Evolutionary conservation across 2,329 filamentous ascomycete genomes (phyloP).

Genomic region (Spiromastix sp.): DNA sequence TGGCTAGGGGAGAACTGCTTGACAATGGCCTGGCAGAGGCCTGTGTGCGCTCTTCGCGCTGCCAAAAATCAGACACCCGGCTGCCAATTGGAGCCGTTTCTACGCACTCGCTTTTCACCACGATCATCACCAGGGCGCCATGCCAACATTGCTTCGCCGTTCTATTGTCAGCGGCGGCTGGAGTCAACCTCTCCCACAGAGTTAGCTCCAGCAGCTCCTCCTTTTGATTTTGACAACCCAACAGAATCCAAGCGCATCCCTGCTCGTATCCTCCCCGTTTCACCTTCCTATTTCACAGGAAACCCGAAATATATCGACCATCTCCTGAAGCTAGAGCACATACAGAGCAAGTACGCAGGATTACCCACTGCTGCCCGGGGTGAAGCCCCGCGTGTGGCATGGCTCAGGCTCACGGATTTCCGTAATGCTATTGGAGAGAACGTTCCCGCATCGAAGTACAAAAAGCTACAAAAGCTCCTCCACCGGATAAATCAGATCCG

Average conservation of each 20-base stretch:
- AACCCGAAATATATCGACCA: slow-evolving; percentile 79
- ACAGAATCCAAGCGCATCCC: slow-evolving; percentile 33
- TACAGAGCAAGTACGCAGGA: slow-evolving; percentile 60
- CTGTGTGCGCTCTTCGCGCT: slow-evolving; percentile 25
- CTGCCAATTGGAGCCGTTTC: slow-evolving; percentile 29
- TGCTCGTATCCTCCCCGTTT: slow-evolving; percentile 69
- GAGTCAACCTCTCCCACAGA: slow-evolving; percentile 11
- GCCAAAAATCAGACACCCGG: slow-evolving; percentile 23
- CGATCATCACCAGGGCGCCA: slow-evolving; percentile 11
- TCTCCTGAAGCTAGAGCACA: slow-evolving; percentile 59
- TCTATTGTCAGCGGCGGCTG: slow-evolving; percentile 10
- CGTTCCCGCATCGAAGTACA: slow-evolving; percentile 68
- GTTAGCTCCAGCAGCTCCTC: slow-evolving; percentile 18
- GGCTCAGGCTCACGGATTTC: slow-evolving; percentile 71
- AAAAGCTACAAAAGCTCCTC: slow-evolving; percentile 62
- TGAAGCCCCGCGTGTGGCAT: slow-evolving; percentile 64
- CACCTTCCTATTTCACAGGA: slow-evolving; percentile 90
- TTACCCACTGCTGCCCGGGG: slow-evolving; percentile 58
- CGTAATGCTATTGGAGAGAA: slow-evolving; percentile 59
- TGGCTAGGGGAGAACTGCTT: too few relatives aligned
- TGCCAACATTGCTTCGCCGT: slow-evolving; percentile 5
- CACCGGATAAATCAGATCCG: slow-evolving; percentile 79
- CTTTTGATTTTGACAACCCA: slow-evolving; percentile 23
- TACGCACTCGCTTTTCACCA: slow-evolving; percentile 20
- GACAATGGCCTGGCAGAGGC: slow-evolving; percentile 29